These are phyloP conservation scores for Pythium dissimile DNA, from an alignment of 352 stramenopile species.

Conservation along the genomic window DNA sequence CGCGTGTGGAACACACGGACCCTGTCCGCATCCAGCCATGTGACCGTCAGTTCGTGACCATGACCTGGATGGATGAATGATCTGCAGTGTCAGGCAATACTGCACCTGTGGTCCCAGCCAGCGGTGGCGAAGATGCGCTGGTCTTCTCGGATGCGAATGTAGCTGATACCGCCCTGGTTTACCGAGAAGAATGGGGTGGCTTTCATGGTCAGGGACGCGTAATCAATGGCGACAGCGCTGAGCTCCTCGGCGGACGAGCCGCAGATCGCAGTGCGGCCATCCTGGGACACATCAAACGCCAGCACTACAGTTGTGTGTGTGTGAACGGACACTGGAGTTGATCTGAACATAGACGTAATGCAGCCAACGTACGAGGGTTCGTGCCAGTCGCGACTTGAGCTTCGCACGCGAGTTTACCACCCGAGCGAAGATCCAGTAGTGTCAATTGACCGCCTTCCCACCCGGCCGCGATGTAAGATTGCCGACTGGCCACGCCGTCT, in stretches of 20 bases:
- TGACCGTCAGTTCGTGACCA: too few species aligned
- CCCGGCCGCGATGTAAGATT: slow-evolving; percentile 48
- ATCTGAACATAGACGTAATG: too few species aligned
- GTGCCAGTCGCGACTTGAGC: slow-evolving; percentile 37
- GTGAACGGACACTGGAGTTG: too few species aligned
- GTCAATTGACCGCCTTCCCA: slow-evolving; percentile 72
- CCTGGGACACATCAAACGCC: slow-evolving; percentile 57
- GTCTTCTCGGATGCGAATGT: slow-evolving; percentile 59
- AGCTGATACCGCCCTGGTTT: slow-evolving; percentile 59
- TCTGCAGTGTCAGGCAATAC: not conserved
- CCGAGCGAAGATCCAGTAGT: slow-evolving; percentile 57
- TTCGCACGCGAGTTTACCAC: slow-evolving; percentile 48
- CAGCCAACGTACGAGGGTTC: slow-evolving; percentile 56
- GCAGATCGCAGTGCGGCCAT: slow-evolving; percentile 53
- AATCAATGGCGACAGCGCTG: slow-evolving; percentile 44
- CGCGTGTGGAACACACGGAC: slow-evolving; percentile 69
- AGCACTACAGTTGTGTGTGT: too few species aligned
- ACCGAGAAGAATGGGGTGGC: slow-evolving; percentile 50
- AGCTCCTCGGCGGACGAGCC: slow-evolving; percentile 60
- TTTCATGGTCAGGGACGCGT: slow-evolving; percentile 31
- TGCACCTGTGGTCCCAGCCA: slow-evolving; percentile 69
- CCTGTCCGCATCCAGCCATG: slow-evolving; percentile 19
- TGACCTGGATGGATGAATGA: not conserved
- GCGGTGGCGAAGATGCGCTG: slow-evolving; percentile 77
- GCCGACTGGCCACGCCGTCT: not conserved